Evolutionary conservation across 768 basidiomycete genomes (phyloP).

Genomic region (Agaricus sinodeliciosus): DNA sequence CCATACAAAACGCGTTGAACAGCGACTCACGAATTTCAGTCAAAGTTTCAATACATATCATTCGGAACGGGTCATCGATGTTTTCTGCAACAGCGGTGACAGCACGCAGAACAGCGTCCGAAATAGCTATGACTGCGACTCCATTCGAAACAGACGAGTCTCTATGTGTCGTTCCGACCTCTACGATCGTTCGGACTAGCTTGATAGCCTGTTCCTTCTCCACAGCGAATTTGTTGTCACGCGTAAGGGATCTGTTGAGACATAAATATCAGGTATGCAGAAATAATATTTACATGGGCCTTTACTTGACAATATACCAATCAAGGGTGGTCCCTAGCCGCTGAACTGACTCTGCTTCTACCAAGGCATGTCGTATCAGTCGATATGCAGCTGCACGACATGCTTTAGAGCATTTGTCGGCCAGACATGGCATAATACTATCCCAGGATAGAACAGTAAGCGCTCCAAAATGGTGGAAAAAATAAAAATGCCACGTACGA

Average conservation of each 20-base stretch:
- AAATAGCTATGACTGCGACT: conserved; percentile 50
- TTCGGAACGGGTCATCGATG: conserved; percentile 81
- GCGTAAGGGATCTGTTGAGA: conserved; percentile 60
- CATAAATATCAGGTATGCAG: conserved; percentile 6
- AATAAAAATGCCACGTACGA: conserved; percentile 43
- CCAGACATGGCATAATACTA: conserved; percentile 73
- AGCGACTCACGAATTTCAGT: conserved; percentile 74
- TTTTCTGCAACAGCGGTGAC: conserved; percentile 93
- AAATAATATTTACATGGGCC: neutral
- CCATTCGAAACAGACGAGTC: conserved; percentile 36
- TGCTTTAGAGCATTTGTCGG: conserved; percentile 67
- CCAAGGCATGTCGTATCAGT: conserved; percentile 69
- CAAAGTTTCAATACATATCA: conserved; percentile 79
- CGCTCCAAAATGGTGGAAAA: neutral
- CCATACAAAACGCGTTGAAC: neutral
- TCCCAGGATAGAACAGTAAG: neutral
- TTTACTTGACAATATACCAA: conserved; percentile 87
- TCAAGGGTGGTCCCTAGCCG: conserved; percentile 66
- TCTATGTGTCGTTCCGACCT: conserved; percentile 58
- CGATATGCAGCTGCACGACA: conserved; percentile 81
- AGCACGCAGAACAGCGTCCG: conserved; percentile 76
- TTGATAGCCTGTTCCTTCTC: conserved; percentile 94
- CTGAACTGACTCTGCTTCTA: conserved; percentile 67
- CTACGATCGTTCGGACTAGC: conserved; percentile 76
- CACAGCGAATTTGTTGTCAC: conserved; percentile 74